phyloP scores from a whole-genome alignment of 2,329 filamentous ascomycete genomes.

The Alternaria hordeiaustralica region DNA sequence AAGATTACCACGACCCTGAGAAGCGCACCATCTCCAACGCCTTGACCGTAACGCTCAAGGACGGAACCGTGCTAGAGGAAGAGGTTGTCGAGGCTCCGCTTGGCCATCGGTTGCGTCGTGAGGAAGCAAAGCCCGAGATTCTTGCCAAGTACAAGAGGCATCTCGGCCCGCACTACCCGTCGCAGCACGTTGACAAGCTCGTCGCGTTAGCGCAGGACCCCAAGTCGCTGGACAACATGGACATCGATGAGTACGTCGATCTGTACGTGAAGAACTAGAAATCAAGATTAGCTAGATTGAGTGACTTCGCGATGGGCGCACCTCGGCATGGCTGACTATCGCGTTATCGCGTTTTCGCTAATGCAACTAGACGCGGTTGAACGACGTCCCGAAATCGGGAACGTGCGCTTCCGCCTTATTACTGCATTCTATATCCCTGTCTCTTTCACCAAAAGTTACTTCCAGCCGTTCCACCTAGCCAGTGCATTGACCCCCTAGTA shows the following conservation, averaged over 20 bases:
- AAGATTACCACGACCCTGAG: constrained; percentile 91
- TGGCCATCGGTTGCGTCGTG: constrained; percentile 86
- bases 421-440: constrained; percentile 17
- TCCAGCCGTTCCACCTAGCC: constrained; percentile 6
- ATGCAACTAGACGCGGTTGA: constrained; percentile 15
- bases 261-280: constrained; percentile 68
- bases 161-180: constrained; percentile 79
- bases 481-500: constrained; percentile 14
- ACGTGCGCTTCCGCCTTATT: constrained; percentile 7
- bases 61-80: constrained; percentile 90
- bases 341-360: constrained; percentile 20
- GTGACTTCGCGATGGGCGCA: constrained; percentile 9
- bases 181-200: constrained; percentile 79
- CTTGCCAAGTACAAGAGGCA: constrained; percentile 95
- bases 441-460: constrained; percentile 6
- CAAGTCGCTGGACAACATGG: constrained; percentile 76
- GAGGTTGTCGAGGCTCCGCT: constrained; percentile 92
- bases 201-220: constrained; percentile 79
- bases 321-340: constrained; percentile 10
- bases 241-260: constrained; percentile 93
- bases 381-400: not conserved
- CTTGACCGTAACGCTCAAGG: constrained; percentile 90
- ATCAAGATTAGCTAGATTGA: constrained; percentile 30
- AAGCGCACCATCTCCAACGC: constrained; percentile 98
- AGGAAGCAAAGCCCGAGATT: constrained; percentile 98